Evolutionary conservation across 1,284 basidiomycete genomes (phyloP).

Genomic region (Athelia psychrophila): DNA sequence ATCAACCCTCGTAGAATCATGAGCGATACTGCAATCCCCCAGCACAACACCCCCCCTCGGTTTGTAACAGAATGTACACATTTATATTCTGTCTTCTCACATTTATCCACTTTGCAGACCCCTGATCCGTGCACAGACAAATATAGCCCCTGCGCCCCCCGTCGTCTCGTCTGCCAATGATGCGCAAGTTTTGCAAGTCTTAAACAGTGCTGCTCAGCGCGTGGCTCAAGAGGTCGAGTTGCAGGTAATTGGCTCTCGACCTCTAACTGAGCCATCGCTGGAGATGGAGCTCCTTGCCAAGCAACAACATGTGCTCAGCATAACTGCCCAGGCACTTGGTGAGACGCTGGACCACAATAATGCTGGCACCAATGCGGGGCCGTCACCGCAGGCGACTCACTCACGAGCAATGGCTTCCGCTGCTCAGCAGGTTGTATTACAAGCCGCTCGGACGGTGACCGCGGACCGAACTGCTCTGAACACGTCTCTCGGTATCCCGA

Average conservation of each 20-base stretch:
- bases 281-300: slow-evolving; percentile 58
- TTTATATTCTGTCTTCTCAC: slow-evolving; percentile 1
- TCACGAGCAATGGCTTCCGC: slow-evolving; percentile 53
- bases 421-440: slow-evolving; percentile 74
- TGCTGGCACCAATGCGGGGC: slow-evolving; percentile 38
- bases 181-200: slow-evolving; percentile 69
- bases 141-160: slow-evolving; percentile 18
- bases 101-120: slow-evolving; percentile 6
- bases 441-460: slow-evolving; percentile 69
- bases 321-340: slow-evolving; percentile 74
- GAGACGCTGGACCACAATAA: slow-evolving; percentile 53
- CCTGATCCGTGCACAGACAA: slow-evolving; percentile 13
- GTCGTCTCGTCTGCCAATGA: slow-evolving; percentile 37
- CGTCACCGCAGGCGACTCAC: slow-evolving; percentile 33
- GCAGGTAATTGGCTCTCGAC: slow-evolving; percentile 53
- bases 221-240: slow-evolving; percentile 71
- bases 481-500: slow-evolving; percentile 18
- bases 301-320: slow-evolving; percentile 75
- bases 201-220: slow-evolving; percentile 71
- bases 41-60: slow-evolving; percentile 34
- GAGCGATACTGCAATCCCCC: slow-evolving; percentile 52
- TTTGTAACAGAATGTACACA: slow-evolving; percentile 19
- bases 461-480: slow-evolving; percentile 48
- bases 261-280: slow-evolving; percentile 48
- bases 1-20: slow-evolving; percentile 50